phyloP scores from a whole-genome alignment of 75 land plant species.

The Ceratopteris richardii region DNA sequence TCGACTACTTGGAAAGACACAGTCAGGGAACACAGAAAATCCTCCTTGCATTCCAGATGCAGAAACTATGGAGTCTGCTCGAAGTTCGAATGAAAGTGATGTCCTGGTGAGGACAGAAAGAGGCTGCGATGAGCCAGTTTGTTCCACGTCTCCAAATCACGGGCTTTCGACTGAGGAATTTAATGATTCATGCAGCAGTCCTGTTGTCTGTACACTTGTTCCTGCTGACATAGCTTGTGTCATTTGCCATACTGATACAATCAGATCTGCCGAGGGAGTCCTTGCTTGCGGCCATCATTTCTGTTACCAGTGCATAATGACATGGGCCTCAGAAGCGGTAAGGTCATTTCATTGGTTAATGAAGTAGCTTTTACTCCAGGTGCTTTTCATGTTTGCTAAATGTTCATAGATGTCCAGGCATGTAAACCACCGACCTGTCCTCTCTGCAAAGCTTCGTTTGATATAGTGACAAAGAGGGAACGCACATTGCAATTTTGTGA shows the following conservation, averaged over 20 bases:
- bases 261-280: slow-evolving; percentile 23
- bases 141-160: not conserved
- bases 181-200: not conserved
- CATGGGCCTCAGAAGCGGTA: slow-evolving; percentile 32
- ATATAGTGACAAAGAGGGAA: slow-evolving; percentile 24
- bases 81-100: not conserved
- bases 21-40: too few species aligned
- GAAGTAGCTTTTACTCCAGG: too few species aligned
- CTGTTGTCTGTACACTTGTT: not conserved
- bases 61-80: too few species aligned
- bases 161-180: slow-evolving; percentile 1
- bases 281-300: slow-evolving; percentile 36
- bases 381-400: not conserved
- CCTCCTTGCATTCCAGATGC: too few species aligned
- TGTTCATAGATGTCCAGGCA: slow-evolving; percentile 6
- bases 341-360: not conserved
- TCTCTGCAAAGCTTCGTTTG: slow-evolving; percentile 30
- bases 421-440: slow-evolving; percentile 26
- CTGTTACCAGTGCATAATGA: slow-evolving; percentile 30
- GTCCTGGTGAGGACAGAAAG: not conserved
- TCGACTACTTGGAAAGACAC: too few species aligned
- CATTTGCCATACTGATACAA: slow-evolving; percentile 24
- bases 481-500: not conserved
- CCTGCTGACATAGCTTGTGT: slow-evolving; percentile 20
- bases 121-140: not conserved